Conservation (phyloP, 2,329 filamentous ascomycete species). For the Trichoderma sp. region DNA sequence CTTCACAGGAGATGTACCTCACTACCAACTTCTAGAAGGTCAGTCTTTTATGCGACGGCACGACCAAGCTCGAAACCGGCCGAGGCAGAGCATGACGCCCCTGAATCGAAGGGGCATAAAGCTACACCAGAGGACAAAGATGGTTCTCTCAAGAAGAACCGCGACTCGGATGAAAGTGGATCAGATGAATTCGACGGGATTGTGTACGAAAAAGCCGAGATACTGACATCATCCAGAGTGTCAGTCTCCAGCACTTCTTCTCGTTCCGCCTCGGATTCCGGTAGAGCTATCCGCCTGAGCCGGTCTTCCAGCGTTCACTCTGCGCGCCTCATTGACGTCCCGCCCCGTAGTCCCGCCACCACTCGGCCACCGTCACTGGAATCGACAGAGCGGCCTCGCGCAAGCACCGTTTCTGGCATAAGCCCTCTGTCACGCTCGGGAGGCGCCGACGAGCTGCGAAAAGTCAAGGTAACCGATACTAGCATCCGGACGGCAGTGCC, state of each 20-base stretch:
- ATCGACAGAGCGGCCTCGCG: conserved; percentile 40
- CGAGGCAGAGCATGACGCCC: not conserved
- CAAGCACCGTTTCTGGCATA: conserved; percentile 40
- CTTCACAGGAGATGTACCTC: conserved; percentile 48
- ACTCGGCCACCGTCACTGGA: conserved; percentile 51
- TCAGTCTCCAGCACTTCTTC: conserved; percentile 53
- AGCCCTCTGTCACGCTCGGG: conserved; percentile 37
- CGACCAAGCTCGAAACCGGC: conserved; percentile 1
- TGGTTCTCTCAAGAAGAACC: not conserved
- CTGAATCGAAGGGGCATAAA: not conserved
- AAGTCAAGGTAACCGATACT: conserved; percentile 25
- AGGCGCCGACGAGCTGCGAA: conserved; percentile 40
- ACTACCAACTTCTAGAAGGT: conserved; percentile 40
- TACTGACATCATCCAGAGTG: conserved; percentile 54
- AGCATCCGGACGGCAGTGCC: conserved; percentile 26
- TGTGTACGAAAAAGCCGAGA: conserved; percentile 55
- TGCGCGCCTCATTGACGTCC: conserved; percentile 56
- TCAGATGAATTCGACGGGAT: conserved; percentile 46
- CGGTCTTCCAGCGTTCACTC: conserved; percentile 51
- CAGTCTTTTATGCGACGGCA: conserved; percentile 19
- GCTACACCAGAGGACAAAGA: not conserved
- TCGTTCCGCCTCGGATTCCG: conserved; percentile 47
- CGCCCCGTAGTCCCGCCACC: conserved; percentile 48
- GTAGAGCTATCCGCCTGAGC: conserved; percentile 37
- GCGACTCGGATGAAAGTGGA: conserved; percentile 20